A percentile compares a stretch with the other conserved stretches of the same genome.
phyloP scores from a whole-genome alignment of 177 flowering plant species.

The Vitis hybrid region DNA sequence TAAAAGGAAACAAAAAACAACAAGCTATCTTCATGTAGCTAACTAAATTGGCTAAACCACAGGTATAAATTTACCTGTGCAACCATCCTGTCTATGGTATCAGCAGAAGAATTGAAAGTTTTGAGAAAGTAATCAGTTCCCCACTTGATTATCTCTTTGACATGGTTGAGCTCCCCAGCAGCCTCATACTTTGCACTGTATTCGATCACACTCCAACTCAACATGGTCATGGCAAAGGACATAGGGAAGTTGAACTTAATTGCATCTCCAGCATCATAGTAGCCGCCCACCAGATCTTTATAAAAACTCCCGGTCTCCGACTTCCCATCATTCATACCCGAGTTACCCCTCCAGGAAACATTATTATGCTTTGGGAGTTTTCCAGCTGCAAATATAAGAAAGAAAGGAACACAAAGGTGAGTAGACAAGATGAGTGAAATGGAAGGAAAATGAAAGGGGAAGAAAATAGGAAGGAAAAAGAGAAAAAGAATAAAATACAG shows the following conservation, averaged over 20 bases:
- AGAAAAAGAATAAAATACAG: no score
- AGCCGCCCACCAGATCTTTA: constrained; percentile 85
- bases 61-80: constrained; percentile 49
- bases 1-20: no score
- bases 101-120: constrained; percentile 74
- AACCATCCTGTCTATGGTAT: constrained; percentile 46
- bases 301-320: constrained; percentile 26
- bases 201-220: constrained; percentile 97
- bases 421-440: no score
- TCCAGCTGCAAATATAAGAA: constrained; percentile 57
- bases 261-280: constrained; percentile 96
- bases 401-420: neutral
- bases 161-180: constrained; percentile 88
- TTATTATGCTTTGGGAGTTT: constrained; percentile 81
- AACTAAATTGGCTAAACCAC: no score
- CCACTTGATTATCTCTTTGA: constrained; percentile 86
- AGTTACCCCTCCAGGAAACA: constrained; percentile 86
- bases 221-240: constrained; percentile 92
- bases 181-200: constrained; percentile 84
- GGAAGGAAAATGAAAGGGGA: no score
- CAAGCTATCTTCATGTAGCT: no score
- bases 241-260: constrained; percentile 90
- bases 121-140: constrained; percentile 84
- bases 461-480: no score
- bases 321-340: constrained; percentile 67